Percentiles rank a stretch among this genome's conserved stretches.
phyloP scores from a whole-genome alignment of 2,329 filamentous ascomycete genomes.

The Westerdykella sp. region DNA sequence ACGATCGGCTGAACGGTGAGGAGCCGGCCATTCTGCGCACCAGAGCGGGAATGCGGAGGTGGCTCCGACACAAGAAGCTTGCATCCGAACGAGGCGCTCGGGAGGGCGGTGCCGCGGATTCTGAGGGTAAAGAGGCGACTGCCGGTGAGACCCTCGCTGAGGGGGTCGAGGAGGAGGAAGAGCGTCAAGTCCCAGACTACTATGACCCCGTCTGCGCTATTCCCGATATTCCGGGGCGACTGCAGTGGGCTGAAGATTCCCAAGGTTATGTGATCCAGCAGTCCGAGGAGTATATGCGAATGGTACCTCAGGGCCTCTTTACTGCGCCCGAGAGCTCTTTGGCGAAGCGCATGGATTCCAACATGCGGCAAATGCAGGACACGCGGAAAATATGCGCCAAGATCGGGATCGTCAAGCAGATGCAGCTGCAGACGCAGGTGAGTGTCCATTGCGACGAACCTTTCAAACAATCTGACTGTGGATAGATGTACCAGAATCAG shows the following conservation, averaged over 20 bases:
- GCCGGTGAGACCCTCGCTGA: constrained; percentile 77
- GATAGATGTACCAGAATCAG: constrained; percentile 89
- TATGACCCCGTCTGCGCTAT: constrained; percentile 83
- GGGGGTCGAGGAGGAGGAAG: constrained; percentile 77
- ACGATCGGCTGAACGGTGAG: constrained; percentile 76
- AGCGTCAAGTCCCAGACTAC: constrained; percentile 84
- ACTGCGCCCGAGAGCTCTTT: constrained; percentile 67
- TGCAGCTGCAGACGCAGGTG: constrained; percentile 97
- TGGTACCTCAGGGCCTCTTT: constrained; percentile 71
- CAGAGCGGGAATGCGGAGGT: constrained; percentile 85
- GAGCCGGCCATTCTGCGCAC: constrained; percentile 80
- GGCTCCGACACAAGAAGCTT: constrained; percentile 71
- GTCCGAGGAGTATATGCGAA: constrained; percentile 72
- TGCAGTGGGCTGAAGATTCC: constrained; percentile 83
- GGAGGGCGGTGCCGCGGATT: constrained; percentile 46
- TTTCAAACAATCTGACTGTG: constrained; percentile 12
- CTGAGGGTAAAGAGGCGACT: constrained; percentile 42
- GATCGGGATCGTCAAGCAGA: constrained; percentile 97
- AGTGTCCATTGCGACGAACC: constrained; percentile 16
- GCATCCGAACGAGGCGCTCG: constrained; percentile 39
- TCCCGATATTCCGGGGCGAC: constrained; percentile 70
- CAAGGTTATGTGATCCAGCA: constrained; percentile 87
- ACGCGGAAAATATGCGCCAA: constrained; percentile 94
- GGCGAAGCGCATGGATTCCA: constrained; percentile 75
- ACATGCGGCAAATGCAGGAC: constrained; percentile 93